Percentiles rank a stretch among this genome's conserved stretches.
Conservation (phyloP, 495 filamentous ascomycete species). For the Barbatosphaeria neglecta region DNA sequence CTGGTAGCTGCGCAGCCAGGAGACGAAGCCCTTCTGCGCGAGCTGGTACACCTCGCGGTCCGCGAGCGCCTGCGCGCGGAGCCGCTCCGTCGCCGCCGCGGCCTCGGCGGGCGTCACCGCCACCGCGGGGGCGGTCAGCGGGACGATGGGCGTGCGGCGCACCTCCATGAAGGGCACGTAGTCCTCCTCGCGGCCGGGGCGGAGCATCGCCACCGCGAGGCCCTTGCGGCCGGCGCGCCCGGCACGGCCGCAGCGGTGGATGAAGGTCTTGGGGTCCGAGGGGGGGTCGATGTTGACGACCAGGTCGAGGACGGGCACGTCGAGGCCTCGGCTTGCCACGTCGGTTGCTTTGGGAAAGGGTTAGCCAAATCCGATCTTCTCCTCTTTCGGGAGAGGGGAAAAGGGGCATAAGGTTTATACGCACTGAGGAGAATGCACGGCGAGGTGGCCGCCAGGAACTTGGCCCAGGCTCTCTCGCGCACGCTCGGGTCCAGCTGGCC, state of each 20-base stretch:
- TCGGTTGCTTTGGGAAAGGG: constrained; percentile 17
- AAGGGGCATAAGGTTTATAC: too few species aligned
- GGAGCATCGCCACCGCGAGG: constrained; percentile 73
- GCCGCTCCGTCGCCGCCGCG: constrained; percentile 32
- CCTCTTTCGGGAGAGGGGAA: neutral
- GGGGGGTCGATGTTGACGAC: constrained; percentile 90
- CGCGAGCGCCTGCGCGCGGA: constrained; percentile 48
- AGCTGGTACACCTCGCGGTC: constrained; percentile 85
- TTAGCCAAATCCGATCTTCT: neutral
- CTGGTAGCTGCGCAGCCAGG: constrained; percentile 80
- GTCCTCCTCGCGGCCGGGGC: constrained; percentile 73
- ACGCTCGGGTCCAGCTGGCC: constrained; percentile 76
- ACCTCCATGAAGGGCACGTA: constrained; percentile 81
- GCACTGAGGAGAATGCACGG: constrained; percentile 80
- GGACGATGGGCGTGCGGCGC: constrained; percentile 74
- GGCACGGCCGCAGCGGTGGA: constrained; percentile 88
- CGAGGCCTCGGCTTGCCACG: constrained; percentile 66
- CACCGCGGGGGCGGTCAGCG: constrained; percentile 38
- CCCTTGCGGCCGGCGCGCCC: constrained; percentile 81
- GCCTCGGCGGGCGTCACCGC: constrained; percentile 45
- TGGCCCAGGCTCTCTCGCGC: constrained; percentile 67
- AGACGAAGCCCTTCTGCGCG: constrained; percentile 81
- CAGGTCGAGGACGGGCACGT: constrained; percentile 90
- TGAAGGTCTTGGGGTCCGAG: constrained; percentile 84
- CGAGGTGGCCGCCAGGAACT: constrained; percentile 54